Conservation (phyloP, 148 eudicot species). For the Camellia sinensis region DNA sequence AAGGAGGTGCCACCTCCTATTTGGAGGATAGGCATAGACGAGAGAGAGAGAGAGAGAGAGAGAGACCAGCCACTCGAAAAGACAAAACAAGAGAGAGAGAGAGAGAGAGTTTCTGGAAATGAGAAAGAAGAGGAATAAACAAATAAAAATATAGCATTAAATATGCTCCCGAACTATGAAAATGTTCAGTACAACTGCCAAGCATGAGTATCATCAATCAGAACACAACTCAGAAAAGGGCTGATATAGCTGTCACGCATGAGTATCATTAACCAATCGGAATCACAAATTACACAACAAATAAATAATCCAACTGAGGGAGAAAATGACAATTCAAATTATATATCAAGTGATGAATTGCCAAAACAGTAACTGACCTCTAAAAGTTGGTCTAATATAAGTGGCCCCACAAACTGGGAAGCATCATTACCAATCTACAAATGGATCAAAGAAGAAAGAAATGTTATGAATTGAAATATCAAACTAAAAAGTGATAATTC, state of each 20-base stretch:
- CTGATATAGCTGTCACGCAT: background rate
- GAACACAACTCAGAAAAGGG: background rate
- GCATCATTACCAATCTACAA: slow-evolving; percentile 24
- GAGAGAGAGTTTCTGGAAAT: no score
- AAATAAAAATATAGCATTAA: no score
- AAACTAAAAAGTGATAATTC: background rate
- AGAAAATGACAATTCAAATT: background rate
- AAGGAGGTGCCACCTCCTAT: no score
- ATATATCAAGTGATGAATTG: background rate
- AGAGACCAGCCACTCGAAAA: no score
- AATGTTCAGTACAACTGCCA: no score
- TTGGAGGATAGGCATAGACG: no score
- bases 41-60: no score
- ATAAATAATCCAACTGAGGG: background rate
- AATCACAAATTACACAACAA: background rate
- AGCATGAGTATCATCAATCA: background rate
- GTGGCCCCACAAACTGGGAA: slow-evolving; percentile 32
- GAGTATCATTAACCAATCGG: background rate
- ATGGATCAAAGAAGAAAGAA: background rate
- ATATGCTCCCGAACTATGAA: no score
- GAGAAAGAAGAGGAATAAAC: no score
- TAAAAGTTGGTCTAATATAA: slow-evolving; percentile 19
- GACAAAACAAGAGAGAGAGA: no score
- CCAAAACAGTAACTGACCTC: slow-evolving; percentile 16
- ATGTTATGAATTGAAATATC: background rate